A percentile compares a stretch with the other conserved stretches of the same genome.
Conservation (phyloP, 805 yeast genomes). For the Kregervanrija fluxuum region DNA sequence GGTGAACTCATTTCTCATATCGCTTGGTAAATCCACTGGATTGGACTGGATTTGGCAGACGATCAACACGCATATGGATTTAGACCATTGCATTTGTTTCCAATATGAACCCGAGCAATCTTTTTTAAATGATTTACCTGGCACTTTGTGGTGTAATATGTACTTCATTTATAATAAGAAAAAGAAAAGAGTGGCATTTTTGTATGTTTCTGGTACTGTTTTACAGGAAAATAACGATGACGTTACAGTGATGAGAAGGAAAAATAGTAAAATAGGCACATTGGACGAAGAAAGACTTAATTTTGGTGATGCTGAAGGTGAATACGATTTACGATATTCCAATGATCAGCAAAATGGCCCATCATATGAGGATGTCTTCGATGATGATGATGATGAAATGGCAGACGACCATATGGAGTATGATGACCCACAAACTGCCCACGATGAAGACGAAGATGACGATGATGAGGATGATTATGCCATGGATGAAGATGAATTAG, state of each 20-base stretch:
- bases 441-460: slow-evolving; percentile 35
- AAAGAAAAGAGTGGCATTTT: slow-evolving; percentile 82
- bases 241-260: slow-evolving; percentile 14
- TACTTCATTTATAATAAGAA: slow-evolving; percentile 91
- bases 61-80: slow-evolving; percentile 74
- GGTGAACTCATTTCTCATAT: slow-evolving; percentile 71
- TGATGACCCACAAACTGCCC: slow-evolving; percentile 8
- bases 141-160: slow-evolving; percentile 66
- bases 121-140: slow-evolving; percentile 56
- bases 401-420: slow-evolving; percentile 32
- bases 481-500: slow-evolving; percentile 28
- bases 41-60: slow-evolving; percentile 77
- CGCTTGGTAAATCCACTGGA: slow-evolving; percentile 52
- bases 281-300: slow-evolving; percentile 24
- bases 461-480: slow-evolving; percentile 34
- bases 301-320: slow-evolving; percentile 27
- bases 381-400: slow-evolving; percentile 32
- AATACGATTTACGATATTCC: slow-evolving; percentile 29
- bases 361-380: slow-evolving; percentile 30
- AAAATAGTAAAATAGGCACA: slow-evolving; percentile 26
- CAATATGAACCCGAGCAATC: slow-evolving; percentile 59
- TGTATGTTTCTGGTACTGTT: slow-evolving; percentile 56
- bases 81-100: slow-evolving; percentile 54
- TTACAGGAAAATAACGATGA: slow-evolving; percentile 7
- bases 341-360: slow-evolving; percentile 16